Base-by-base conservation (phyloP, 202 grass and related monocot genomes). In the Saccharum hybrid region DNA sequence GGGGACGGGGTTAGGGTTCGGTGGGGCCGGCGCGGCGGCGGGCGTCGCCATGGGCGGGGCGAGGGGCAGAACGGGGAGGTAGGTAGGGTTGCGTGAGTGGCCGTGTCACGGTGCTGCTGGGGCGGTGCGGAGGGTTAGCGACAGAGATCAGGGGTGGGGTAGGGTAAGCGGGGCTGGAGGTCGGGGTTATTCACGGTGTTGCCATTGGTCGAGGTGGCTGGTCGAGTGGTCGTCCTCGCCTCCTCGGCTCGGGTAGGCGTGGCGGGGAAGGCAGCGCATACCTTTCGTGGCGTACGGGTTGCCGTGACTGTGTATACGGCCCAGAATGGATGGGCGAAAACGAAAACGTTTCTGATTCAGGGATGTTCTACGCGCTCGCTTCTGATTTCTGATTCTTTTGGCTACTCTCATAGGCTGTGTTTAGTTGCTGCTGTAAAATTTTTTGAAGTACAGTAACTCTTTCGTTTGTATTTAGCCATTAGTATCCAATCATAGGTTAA, bases 1-100 rank as follows among this genome's bases (percentile, higher is more conserved):
- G 75, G 76, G 36, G 69, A 70, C 28, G 14, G 75, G n/a, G 80
- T 51, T 84, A 87, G 88, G 88, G 88, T 86, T 90, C 5, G 84
- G 84, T 63, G 67, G 66, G 46, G 28, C 78, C 46, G 78, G 73
- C 21, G 42, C 46, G 78, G 82, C 8, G 61, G 80, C 26, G 2
- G 74, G 56, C 22, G 86, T 57, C 68, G 84, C 88, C 88, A 90
- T 90, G 74, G 86, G 28, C 7, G 64, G n/a, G 23, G 7, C 9
- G 68, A 38, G 21, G 68, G 71, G 42, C 11, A 71, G 79, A 72
- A 73, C 21, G 18, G 76, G 49, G 13, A 45, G 10, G 15, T 0
- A 8, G 2, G 21, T 21, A 7, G 81, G 76, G 63, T 15, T 12
- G 81, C 40, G 71, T 26, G 26, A 26, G 26, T 26, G 26, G 26